Evolutionary conservation across 805 yeast species (phyloP).

Genomic region (Saturnispora saitoi): DNA sequence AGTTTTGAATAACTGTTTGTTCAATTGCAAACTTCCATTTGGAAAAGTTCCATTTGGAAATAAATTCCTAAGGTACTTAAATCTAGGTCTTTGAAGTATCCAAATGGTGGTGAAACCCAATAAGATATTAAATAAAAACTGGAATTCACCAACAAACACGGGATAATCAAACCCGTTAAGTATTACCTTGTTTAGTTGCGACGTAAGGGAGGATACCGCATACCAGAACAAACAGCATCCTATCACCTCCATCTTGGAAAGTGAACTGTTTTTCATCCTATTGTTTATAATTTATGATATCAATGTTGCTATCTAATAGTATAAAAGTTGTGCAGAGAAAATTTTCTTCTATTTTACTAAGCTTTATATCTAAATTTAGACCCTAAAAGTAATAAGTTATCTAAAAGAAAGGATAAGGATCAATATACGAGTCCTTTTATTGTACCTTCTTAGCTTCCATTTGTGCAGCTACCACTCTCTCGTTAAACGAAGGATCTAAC

Average conservation of each 20-base stretch:
- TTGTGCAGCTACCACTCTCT: conserved; percentile 4
- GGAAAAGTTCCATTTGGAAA: conserved; percentile 57
- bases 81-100: conserved; percentile 11
- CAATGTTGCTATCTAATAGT: background rate
- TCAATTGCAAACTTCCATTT: conserved; percentile 20
- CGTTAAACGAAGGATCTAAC: conserved; percentile 5
- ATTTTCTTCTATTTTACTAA: background rate
- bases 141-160: conserved; percentile 55
- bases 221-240: conserved; percentile 42
- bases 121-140: conserved; percentile 43
- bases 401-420: background rate
- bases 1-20: conserved; percentile 35
- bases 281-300: background rate
- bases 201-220: conserved; percentile 49
- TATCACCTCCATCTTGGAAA: conserved; percentile 1
- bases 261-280: background rate
- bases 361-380: background rate
- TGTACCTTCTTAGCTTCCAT: background rate
- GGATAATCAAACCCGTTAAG: conserved; percentile 51
- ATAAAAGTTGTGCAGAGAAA: background rate
- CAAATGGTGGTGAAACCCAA: conserved; percentile 17
- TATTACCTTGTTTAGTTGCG: conserved; percentile 53
- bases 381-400: background rate
- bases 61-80: background rate
- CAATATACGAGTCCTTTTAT: background rate